A percentile compares a stretch with the other conserved stretches of the same genome.
Evolutionary conservation across 371 early-diverging fungal genomes (phyloP).

Genomic region (Sporodiniella umbellata): DNA sequence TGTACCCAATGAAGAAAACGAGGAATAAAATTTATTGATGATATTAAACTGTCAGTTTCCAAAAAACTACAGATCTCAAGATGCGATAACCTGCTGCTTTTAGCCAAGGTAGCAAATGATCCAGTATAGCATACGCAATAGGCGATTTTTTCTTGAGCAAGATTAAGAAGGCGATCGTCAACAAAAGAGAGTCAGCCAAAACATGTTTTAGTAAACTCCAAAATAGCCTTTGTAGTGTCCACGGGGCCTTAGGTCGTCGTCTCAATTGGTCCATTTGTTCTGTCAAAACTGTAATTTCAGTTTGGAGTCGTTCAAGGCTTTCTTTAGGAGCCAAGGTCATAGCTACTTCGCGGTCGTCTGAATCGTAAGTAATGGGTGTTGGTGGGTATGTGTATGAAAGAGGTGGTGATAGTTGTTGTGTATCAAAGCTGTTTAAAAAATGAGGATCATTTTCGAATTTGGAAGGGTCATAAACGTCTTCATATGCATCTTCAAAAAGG

Average conservation of each 20-base stretch:
- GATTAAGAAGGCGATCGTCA: slow-evolving; percentile 27
- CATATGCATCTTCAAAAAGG: slow-evolving; percentile 12
- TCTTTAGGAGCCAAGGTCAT: background rate
- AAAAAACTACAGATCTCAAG: slow-evolving; percentile 26
- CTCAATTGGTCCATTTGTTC: slow-evolving; percentile 45
- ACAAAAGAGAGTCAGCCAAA: slow-evolving; percentile 30
- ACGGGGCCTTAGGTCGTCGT: slow-evolving; percentile 16
- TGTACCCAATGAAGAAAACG: slow-evolving; percentile 12
- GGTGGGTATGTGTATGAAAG: slow-evolving; percentile 17
- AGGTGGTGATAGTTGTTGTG: slow-evolving; percentile 14
- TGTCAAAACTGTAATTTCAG: slow-evolving; percentile 45
- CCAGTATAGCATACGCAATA: slow-evolving; percentile 31
- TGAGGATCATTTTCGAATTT: slow-evolving; percentile 18
- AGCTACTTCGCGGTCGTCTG: slow-evolving; percentile 42
- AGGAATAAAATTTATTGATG: too few species aligned
- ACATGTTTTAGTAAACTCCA: slow-evolving; percentile 30
- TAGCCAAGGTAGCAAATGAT: slow-evolving; percentile 24
- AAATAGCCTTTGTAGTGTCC: slow-evolving; percentile 21
- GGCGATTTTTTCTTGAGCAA: slow-evolving; percentile 35
- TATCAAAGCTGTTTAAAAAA: slow-evolving; percentile 18
- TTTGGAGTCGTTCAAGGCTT: slow-evolving; percentile 43
- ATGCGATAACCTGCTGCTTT: slow-evolving; percentile 20
- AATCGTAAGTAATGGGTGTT: slow-evolving; percentile 17
- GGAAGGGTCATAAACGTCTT: slow-evolving; percentile 18
- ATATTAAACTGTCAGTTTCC: slow-evolving; percentile 36